A percentile compares a stretch with the other conserved stretches of the same genome.
These are phyloP conservation scores for Xylariaceae sp. DNA, from an alignment of 2,329 filamentous ascomycete genomes.

Conservation along the genomic window DNA sequence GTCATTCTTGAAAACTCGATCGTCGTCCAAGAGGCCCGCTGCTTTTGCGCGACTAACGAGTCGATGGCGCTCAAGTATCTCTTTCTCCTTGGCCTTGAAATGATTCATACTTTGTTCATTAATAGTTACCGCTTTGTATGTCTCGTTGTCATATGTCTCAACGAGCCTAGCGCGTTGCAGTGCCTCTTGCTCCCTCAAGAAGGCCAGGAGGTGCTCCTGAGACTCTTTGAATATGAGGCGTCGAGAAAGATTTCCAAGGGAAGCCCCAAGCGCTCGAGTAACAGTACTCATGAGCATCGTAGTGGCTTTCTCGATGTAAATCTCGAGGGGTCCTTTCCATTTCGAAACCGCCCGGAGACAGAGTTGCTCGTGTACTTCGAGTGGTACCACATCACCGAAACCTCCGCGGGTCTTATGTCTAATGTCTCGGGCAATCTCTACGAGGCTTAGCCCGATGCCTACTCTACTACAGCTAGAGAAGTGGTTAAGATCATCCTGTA, in stretches of 20 bases:
- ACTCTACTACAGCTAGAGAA: neutral
- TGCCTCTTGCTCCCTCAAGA: constrained; percentile 46
- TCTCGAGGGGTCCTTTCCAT: constrained; percentile 59
- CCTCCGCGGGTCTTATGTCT: constrained; percentile 58
- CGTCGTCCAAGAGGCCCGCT: constrained; percentile 30
- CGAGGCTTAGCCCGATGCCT: constrained; percentile 34
- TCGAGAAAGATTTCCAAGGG: constrained; percentile 53
- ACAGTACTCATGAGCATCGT: constrained; percentile 52
- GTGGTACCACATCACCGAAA: constrained; percentile 60
- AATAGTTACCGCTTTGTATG: constrained; percentile 59
- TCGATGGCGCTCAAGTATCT: constrained; percentile 48
- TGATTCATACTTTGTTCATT: constrained; percentile 45
- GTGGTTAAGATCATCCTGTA: neutral
- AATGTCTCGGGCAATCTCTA: constrained; percentile 59
- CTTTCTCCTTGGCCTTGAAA: constrained; percentile 18
- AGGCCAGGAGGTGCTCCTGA: constrained; percentile 46
- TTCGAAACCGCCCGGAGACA: constrained; percentile 58
- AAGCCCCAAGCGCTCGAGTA: constrained; percentile 48
- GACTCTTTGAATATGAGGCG: constrained; percentile 54
- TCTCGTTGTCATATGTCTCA: constrained; percentile 57
- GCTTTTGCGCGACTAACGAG: constrained; percentile 54
- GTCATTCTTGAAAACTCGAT: constrained; percentile 35
- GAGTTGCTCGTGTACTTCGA: constrained; percentile 62
- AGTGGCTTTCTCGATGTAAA: constrained; percentile 38
- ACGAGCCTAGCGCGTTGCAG: constrained; percentile 45